Conservation (phyloP, 495 filamentous ascomycete species). For the Aspergillus hancockii region DNA sequence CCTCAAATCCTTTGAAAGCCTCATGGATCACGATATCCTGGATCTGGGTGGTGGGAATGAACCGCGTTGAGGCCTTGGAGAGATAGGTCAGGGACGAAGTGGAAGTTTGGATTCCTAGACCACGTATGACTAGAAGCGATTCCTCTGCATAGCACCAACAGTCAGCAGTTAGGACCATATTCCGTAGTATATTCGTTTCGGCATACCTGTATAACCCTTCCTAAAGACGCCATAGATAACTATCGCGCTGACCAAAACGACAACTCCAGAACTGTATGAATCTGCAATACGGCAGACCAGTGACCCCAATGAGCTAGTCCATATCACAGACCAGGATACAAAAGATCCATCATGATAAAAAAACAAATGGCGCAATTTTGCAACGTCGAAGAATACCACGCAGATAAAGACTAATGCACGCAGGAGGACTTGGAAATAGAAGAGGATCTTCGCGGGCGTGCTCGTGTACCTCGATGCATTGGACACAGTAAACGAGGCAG, state of each 20-base stretch:
- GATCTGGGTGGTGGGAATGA: slow-evolving; percentile 91
- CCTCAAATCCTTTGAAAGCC: slow-evolving; percentile 91
- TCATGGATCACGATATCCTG: slow-evolving; percentile 94
- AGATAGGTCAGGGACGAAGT: slow-evolving; percentile 67
- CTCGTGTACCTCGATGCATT: slow-evolving; percentile 61
- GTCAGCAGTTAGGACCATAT: slow-evolving; percentile 13
- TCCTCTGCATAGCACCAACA: slow-evolving; percentile 58
- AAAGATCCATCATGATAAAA: slow-evolving; percentile 26
- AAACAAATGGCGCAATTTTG: slow-evolving; percentile 33
- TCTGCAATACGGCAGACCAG: slow-evolving; percentile 39
- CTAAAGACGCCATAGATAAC: slow-evolving; percentile 50
- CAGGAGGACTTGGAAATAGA: slow-evolving; percentile 49
- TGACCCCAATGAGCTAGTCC: slow-evolving; percentile 33
- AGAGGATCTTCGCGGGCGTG: slow-evolving; percentile 56
- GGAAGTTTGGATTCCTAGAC: slow-evolving; percentile 87
- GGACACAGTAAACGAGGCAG: slow-evolving; percentile 83
- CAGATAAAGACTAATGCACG: slow-evolving; percentile 45
- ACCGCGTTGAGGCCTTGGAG: slow-evolving; percentile 68
- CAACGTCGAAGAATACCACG: slow-evolving; percentile 42
- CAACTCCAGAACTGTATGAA: slow-evolving; percentile 31
- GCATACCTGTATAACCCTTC: slow-evolving; percentile 51
- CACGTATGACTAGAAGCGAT: slow-evolving; percentile 82
- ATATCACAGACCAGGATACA: slow-evolving; percentile 33
- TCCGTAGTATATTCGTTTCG: not conserved
- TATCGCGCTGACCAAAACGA: slow-evolving; percentile 31